A percentile compares a stretch with the other conserved stretches of the same genome.
phyloP scores from a whole-genome alignment of 345 rosid genomes.

The Clausena lansium region DNA sequence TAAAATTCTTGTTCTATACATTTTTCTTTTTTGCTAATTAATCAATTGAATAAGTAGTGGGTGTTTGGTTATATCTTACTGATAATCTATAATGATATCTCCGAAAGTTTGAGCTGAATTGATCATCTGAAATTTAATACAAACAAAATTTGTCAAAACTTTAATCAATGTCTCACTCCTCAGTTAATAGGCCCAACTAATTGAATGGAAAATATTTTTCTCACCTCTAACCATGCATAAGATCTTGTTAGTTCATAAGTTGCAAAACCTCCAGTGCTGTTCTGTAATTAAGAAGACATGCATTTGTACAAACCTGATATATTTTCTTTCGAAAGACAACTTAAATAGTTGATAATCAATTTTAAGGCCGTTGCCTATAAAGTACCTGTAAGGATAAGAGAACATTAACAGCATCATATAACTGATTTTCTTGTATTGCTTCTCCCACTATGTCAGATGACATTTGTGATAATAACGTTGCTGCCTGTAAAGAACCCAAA shows the following conservation, averaged over 20 bases:
- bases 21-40: too few relatives aligned
- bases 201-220: not conserved
- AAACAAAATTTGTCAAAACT: not conserved
- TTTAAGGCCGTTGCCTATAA: too few relatives aligned
- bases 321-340: too few relatives aligned
- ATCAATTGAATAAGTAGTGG: too few relatives aligned
- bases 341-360: too few relatives aligned
- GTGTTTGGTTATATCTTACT: constrained; percentile 40
- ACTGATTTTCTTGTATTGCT: constrained; percentile 29
- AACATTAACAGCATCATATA: constrained; percentile 53
- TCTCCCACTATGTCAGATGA: constrained; percentile 45
- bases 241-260: constrained; percentile 81
- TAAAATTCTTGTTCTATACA: too few relatives aligned
- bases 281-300: constrained; percentile 28
- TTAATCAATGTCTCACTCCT: not conserved
- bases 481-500: constrained; percentile 33
- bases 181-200: not conserved
- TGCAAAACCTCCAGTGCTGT: constrained; percentile 68
- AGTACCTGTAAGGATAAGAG: constrained; percentile 62
- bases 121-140: constrained; percentile 39
- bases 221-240: constrained; percentile 63
- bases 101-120: constrained; percentile 70
- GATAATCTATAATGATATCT: constrained; percentile 66
- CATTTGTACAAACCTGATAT: too few relatives aligned
- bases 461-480: constrained; percentile 44